A percentile compares a stretch with the other conserved stretches of the same genome.
phyloP scores from a whole-genome alignment of 2,329 filamentous ascomycete genomes.

The Onygena corvina region DNA sequence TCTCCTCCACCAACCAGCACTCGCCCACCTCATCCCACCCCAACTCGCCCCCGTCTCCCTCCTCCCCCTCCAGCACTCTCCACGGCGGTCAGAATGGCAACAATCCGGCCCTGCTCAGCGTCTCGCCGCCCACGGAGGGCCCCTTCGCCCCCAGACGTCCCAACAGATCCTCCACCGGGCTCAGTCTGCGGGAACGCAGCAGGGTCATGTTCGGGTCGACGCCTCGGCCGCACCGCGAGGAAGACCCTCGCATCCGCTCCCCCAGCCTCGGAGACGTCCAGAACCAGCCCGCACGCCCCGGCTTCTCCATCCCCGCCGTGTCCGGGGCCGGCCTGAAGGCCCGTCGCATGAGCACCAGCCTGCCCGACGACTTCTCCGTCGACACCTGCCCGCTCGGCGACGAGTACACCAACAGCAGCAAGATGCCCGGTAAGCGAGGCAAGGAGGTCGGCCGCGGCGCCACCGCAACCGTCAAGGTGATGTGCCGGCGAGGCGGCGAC shows the following conservation, averaged over 20 bases:
- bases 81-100: constrained; percentile 17
- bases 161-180: constrained; percentile 17
- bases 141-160: constrained; percentile 13
- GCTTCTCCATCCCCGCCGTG: constrained; percentile 47
- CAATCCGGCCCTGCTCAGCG: constrained; percentile 9
- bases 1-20: constrained; percentile 27
- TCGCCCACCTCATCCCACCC: constrained; percentile 28
- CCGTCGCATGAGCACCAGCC: constrained; percentile 59
- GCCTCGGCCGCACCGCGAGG: constrained; percentile 16
- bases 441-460: constrained; percentile 71
- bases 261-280: constrained; percentile 20
- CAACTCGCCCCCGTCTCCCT: constrained; percentile 27
- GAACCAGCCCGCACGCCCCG: constrained; percentile 17
- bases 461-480: constrained; percentile 69
- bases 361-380: constrained; percentile 63
- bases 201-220: constrained; percentile 20
- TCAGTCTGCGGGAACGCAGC: constrained; percentile 18
- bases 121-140: constrained; percentile 9
- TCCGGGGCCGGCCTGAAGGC: constrained; percentile 65
- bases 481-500: constrained; percentile 56
- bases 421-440: constrained; percentile 58
- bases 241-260: constrained; percentile 19
- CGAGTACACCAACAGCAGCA: constrained; percentile 59
- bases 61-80: constrained; percentile 23
- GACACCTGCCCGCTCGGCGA: constrained; percentile 55